Conservation (phyloP, 108 stramenopile genomes). For the Nitzschia palea region DNA sequence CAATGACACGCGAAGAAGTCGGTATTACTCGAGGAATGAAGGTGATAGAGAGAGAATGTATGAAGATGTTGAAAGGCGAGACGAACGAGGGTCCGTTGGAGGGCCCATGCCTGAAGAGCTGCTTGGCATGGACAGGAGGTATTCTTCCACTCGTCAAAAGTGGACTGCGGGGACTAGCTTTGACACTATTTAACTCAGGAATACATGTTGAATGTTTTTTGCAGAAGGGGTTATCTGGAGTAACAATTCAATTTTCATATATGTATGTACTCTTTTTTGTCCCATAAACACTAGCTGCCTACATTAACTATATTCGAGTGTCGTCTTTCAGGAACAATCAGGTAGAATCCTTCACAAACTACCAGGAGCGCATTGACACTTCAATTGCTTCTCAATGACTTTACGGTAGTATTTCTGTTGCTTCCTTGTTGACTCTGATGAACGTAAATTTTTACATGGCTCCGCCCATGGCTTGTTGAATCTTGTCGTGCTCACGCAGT, state of each 20-base stretch:
- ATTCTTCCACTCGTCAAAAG: background rate
- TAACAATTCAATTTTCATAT: no score
- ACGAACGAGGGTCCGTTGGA: background rate
- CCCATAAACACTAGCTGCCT: no score
- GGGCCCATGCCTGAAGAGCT: background rate
- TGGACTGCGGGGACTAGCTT: background rate
- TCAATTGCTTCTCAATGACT: no score
- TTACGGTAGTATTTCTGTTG: no score
- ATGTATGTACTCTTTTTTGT: no score
- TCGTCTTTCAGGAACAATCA: no score
- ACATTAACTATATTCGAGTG: no score
- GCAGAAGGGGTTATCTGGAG: no score
- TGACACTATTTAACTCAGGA: background rate
- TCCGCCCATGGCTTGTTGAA: conserved; percentile 21
- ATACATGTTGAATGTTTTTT: background rate
- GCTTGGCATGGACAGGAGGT: background rate
- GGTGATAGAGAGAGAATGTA: background rate
- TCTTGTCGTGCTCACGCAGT: conserved; percentile 27
- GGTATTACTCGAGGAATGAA: background rate
- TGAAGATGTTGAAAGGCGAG: background rate
- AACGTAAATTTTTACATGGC: background rate
- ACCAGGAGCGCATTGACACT: no score
- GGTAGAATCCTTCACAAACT: no score
- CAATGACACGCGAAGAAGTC: background rate
- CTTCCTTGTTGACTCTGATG: no score